These are phyloP conservation scores for Naganishia friedmannii DNA, from an alignment of 768 basidiomycete species.

Conservation along the genomic window DNA sequence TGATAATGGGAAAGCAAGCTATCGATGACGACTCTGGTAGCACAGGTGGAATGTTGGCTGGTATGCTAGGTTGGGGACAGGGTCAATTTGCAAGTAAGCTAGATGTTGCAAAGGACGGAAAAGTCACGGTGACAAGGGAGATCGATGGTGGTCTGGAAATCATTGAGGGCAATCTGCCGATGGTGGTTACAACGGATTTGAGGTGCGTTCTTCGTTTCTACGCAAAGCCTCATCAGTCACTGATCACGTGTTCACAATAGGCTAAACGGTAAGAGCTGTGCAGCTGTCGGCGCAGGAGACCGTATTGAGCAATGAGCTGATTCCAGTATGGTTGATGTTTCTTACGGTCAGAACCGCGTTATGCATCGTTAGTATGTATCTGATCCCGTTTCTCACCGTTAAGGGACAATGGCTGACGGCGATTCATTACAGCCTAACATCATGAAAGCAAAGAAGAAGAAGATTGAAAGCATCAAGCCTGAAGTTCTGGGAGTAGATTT, in stretches of 20 bases:
- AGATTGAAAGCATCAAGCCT: conserved; percentile 75
- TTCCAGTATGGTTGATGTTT: too few relatives aligned
- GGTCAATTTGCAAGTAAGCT: conserved; percentile 88
- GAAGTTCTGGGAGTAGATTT: conserved; percentile 80
- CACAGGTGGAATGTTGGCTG: conserved; percentile 97
- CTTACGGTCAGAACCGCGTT: conserved; percentile 72
- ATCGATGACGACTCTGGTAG: conserved; percentile 95
- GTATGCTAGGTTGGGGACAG: conserved; percentile 84
- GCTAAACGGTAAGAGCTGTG: conserved; percentile 63
- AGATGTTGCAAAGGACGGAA: conserved; percentile 65
- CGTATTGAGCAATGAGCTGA: not conserved
- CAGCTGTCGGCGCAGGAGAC: conserved; percentile 25
- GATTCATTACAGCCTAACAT: conserved; percentile 45
- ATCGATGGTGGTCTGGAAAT: conserved; percentile 92
- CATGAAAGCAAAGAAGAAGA: conserved; percentile 89
- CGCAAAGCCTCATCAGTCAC: not conserved
- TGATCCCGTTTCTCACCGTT: not conserved
- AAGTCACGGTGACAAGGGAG: conserved; percentile 75
- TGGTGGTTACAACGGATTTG: conserved; percentile 87
- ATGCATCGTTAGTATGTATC: conserved; percentile 68
- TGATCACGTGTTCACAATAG: conserved; percentile 50
- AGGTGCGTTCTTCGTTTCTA: conserved; percentile 54
- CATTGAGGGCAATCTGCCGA: conserved; percentile 71
- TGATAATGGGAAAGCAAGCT: conserved; percentile 95
- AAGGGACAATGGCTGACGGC: not conserved